Base-by-base conservation (phyloP, 2,329 filamentous ascomycete genomes). In the Trichoderma aggressivum region DNA sequence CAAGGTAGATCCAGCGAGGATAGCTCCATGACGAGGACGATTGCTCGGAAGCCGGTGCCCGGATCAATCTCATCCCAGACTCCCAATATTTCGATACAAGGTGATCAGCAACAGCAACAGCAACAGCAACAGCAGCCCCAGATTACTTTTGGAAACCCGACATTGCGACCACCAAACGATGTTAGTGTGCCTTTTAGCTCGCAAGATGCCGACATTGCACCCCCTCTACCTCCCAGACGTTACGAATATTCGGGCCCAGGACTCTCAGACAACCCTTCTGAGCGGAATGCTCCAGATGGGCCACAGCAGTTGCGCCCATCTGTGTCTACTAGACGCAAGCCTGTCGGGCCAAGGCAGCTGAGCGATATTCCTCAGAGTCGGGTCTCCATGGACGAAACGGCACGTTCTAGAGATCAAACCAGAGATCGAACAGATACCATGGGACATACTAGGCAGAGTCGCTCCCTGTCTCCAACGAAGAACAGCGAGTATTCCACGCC, bases 31-130 rank as follows among this genome's bases (percentile, higher is more conserved):
- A 79, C 78, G 62, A 77, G 78, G 34, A 85, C 86, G 28, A 88
- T 89, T 59, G 82, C 80, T 39, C 81, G 87, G 73, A 89, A 89
- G 74, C 87, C 87, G 1, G 70, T 89, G 26, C 84, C 85, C 56
- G 74, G 79, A 30, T 76, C 75, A 12, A 74, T 77, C 14, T 75
- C 75, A 16, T 76, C 80, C 4, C 39, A 76, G 8, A 77, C 77
- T 2, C 76, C 78, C 11, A 75, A 80, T n/a, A 73, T 71, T 59
- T 67, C 74, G 26, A 47, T 73, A 39, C 39, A 70, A 62, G 28
- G 64, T 34, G 56, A 53, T 63, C 70, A 63, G 8, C 59, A 36
- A 24, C 65, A 61, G 10, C 66, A 65, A 32, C 36, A 43, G 3
- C 59, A 36, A 24, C 65, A 61, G 10, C 66, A 65, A 32, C 36